Evolutionary conservation across 2,329 filamentous ascomycete species (phyloP), one percentile per base, ranked within the genome.

Genomic region (Phyllosticta ampelicida): DNA sequence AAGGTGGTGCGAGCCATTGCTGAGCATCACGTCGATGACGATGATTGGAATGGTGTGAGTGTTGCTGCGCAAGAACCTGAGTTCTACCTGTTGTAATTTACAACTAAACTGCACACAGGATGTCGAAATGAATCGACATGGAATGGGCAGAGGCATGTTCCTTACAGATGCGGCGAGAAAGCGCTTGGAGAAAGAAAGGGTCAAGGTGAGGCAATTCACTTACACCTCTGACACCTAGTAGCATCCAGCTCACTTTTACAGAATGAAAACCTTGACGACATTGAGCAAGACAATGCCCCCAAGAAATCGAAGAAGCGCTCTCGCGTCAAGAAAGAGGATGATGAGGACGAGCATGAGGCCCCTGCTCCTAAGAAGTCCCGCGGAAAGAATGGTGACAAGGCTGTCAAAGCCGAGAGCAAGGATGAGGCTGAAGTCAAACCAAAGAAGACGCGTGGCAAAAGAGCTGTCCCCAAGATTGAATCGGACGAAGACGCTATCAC

Each of bases 1-100:
- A 96, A 94, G 77, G 77, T 96, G 63, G 78, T 80, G 54, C 80
- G 80, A 51, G 89, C 87, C 55, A 71, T 96, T 21, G 78, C 80
- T 60, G 80, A 91, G 68, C 90, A 89, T 21, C 88, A 94, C 65
- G 86, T 97, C 65, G 86, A 87, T 64, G 80, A 89, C 49, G 86
- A 89, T 55, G 92, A 96, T 65, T 96, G 90, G 84, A 92, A 86
- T 30, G 90, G 90, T 11, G 90, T 95, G 80, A 74, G 87, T 77
- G 21, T 20, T 21, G 48, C 51, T 48, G 9, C 23, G 8, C 23
- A 26, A 4, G 23, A 8, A 26, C 23, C 28, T 55, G 61, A 62
- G 28, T 61, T 66, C 55, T 55, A 9, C 3, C 51, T 65, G 50
- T 10, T 65, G 66, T 61, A 26, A 60, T 2, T 20, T 53, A 13